Conservation (phyloP, 2,329 filamentous ascomycete species). For the Talaromyces sp. region DNA sequence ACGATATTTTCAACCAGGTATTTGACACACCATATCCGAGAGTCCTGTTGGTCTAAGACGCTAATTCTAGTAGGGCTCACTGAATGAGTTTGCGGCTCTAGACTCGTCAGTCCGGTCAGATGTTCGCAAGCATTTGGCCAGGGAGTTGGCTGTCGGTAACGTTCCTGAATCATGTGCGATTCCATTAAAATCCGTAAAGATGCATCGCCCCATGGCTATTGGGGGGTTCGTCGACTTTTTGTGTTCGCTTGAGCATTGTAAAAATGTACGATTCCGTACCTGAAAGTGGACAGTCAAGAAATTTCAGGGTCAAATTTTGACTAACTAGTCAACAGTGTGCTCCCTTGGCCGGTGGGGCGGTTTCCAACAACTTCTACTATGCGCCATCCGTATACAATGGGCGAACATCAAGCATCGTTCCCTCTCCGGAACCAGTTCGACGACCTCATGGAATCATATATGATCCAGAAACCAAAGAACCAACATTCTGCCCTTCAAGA, state of each 20-base stretch:
- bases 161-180: conserved; percentile 25
- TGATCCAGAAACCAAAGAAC: conserved; percentile 30
- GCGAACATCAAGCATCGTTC: conserved; percentile 54
- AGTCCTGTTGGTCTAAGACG: conserved; percentile 18
- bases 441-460: conserved; percentile 48
- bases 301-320: background rate
- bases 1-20: conserved; percentile 13
- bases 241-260: conserved; percentile 54
- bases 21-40: background rate
- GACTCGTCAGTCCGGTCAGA: conserved; percentile 37
- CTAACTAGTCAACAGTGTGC: conserved; percentile 30
- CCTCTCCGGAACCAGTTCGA: conserved; percentile 50
- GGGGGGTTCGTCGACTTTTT: conserved; percentile 61
- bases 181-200: conserved; percentile 41
- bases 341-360: conserved; percentile 32
- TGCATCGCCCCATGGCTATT: conserved; percentile 58
- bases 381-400: conserved; percentile 57
- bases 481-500: conserved; percentile 26
- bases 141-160: conserved; percentile 18
- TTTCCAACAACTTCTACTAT: conserved; percentile 43
- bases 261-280: conserved; percentile 47
- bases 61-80: conserved; percentile 36
- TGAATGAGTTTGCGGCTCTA: conserved; percentile 54
- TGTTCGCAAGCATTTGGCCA: conserved; percentile 44
- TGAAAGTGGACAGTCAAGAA: background rate